phyloP scores from a whole-genome alignment of 495 filamentous ascomycete species.

The Parathielavia hyrcaniae region DNA sequence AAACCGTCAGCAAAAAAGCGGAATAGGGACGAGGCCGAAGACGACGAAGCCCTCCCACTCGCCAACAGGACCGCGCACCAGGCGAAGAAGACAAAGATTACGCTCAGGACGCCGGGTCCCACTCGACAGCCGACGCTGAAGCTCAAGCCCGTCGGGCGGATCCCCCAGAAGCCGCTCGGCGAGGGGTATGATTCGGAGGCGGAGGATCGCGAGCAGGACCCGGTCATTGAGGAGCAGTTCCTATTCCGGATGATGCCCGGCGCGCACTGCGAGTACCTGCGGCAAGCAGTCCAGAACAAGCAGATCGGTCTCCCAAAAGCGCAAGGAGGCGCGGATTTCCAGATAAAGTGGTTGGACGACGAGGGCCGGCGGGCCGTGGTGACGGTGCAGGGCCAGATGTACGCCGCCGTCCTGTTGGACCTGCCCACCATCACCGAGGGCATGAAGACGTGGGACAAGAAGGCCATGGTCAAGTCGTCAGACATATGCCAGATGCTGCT shows the following conservation, averaged over 20 bases:
- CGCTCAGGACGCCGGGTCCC: slow-evolving; percentile 20
- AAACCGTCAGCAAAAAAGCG: slow-evolving; percentile 48
- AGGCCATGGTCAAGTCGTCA: slow-evolving; percentile 83
- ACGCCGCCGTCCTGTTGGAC: slow-evolving; percentile 78
- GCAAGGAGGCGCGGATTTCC: slow-evolving; percentile 62
- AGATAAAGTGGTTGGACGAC: slow-evolving; percentile 68
- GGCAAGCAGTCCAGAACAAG: slow-evolving; percentile 61
- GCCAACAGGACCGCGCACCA: slow-evolving; percentile 28
- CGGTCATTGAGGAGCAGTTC: slow-evolving; percentile 78
- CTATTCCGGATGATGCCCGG: slow-evolving; percentile 84
- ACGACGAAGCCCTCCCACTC: slow-evolving; percentile 37
- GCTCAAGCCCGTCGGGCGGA: slow-evolving; percentile 44
- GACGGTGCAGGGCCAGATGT: slow-evolving; percentile 60
- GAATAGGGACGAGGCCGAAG: slow-evolving; percentile 37
- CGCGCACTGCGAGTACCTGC: slow-evolving; percentile 74
- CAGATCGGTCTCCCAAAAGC: slow-evolving; percentile 58
- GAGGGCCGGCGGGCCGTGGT: slow-evolving; percentile 70
- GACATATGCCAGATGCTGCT: slow-evolving; percentile 95
- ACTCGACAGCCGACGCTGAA: slow-evolving; percentile 33
- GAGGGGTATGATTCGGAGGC: slow-evolving; percentile 97
- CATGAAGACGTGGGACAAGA: slow-evolving; percentile 94
- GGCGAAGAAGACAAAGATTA: slow-evolving; percentile 42
- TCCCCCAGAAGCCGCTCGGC: slow-evolving; percentile 60
- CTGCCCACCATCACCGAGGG: slow-evolving; percentile 87
- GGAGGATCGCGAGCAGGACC: slow-evolving; percentile 80